Evolutionary conservation across 148 eudicot genomes (phyloP).

Genomic region (Euryodendron excelsum): DNA sequence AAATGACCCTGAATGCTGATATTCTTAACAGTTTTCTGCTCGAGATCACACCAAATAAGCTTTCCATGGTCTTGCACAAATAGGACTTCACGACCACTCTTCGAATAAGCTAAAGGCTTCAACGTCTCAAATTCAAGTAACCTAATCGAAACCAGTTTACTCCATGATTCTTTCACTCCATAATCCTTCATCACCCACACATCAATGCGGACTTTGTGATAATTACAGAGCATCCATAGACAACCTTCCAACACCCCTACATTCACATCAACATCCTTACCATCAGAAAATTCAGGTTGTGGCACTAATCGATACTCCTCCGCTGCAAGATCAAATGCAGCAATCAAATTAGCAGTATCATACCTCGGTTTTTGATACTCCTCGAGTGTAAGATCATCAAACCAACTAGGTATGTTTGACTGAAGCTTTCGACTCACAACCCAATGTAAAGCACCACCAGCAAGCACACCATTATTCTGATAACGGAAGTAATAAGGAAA

Average conservation of each 20-base stretch:
- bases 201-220: constrained; percentile 3
- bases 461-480: too few species aligned
- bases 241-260: constrained; percentile 22
- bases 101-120: too few species aligned
- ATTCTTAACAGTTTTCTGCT: too few species aligned
- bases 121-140: too few species aligned
- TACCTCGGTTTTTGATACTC: too few species aligned
- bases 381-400: too few species aligned
- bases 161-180: too few species aligned
- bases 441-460: too few species aligned
- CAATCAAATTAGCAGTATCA: constrained; percentile 5
- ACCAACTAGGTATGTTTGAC: too few species aligned
- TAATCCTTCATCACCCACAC: constrained; percentile 27
- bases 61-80: neutral
- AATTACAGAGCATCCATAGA: constrained; percentile 12
- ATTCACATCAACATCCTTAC: neutral
- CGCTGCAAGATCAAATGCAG: constrained; percentile 28
- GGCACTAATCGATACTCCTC: constrained; percentile 28
- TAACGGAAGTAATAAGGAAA: too few species aligned
- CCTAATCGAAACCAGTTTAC: neutral
- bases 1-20: too few species aligned
- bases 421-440: constrained; percentile 3
- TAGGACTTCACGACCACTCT: neutral
- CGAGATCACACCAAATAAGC: too few species aligned
- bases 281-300: constrained; percentile 9